A percentile compares a stretch with the other conserved stretches of the same genome.
These are phyloP conservation scores for Raphanus raphanistrum DNA, from an alignment of 345 rosid genomes.

Conservation along the genomic window DNA sequence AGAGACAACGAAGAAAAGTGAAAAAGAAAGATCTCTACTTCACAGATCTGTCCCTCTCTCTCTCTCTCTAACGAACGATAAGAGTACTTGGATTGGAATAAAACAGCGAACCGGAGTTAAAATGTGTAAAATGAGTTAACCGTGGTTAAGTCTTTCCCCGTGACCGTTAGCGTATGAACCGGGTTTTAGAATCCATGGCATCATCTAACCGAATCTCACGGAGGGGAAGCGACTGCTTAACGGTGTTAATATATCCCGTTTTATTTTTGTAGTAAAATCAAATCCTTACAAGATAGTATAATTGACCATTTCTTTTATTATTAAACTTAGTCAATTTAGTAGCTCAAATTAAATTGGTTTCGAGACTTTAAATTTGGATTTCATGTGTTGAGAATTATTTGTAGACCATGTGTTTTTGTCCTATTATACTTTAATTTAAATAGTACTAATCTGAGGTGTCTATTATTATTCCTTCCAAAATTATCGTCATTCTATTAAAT, in stretches of 20 bases:
- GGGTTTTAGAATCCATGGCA: not conserved
- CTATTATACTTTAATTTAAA: not conserved
- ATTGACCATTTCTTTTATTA: not conserved
- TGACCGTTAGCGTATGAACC: not conserved
- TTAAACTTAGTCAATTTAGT: not conserved
- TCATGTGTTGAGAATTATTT: slow-evolving; percentile 20
- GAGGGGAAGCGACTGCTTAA: not conserved
- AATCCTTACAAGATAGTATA: not conserved
- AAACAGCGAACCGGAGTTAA: slow-evolving; percentile 20
- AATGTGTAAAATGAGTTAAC: slow-evolving; percentile 13
- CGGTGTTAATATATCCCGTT: slow-evolving; percentile 17
- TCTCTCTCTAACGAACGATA: slow-evolving; percentile 15
- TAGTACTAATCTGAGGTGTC: not conserved
- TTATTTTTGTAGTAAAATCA: not conserved
- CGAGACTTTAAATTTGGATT: slow-evolving; percentile 12
- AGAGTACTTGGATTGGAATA: not conserved
- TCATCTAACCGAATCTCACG: not conserved
- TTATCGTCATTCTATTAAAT: not conserved
- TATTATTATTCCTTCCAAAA: not conserved
- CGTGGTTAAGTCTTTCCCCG: not conserved
- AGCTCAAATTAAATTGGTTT: not conserved
- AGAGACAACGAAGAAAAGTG: slow-evolving; percentile 39
- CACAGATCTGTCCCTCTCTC: slow-evolving; percentile 35
- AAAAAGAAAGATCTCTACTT: slow-evolving; percentile 36
- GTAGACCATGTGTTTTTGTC: slow-evolving; percentile 31